Conservation (phyloP, 2,329 filamentous ascomycete species). For the Microcyclosporella mali region DNA sequence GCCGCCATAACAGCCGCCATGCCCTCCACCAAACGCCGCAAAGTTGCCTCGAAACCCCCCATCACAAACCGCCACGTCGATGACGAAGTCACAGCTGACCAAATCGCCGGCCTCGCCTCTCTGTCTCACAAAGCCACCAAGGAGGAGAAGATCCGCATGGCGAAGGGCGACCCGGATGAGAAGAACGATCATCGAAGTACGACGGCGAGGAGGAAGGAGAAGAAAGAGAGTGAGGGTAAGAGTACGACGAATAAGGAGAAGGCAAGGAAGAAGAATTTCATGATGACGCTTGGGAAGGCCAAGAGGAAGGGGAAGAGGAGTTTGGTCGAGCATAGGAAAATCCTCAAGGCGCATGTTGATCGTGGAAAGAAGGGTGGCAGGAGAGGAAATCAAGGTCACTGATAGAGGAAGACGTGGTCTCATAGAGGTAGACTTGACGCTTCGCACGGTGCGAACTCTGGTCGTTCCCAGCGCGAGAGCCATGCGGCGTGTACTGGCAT, state of each 20-base stretch:
- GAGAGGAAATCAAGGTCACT: conserved; percentile 56
- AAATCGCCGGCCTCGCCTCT: conserved; percentile 70
- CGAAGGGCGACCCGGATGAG: conserved; percentile 74
- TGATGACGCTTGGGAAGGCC: conserved; percentile 97
- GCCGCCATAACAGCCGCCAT: conserved; percentile 63
- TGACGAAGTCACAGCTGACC: conserved; percentile 84
- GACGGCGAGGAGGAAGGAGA: conserved; percentile 74
- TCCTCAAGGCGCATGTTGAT: conserved; percentile 73
- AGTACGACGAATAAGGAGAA: conserved; percentile 97
- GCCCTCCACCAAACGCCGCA: conserved; percentile 38
- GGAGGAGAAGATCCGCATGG: conserved; percentile 79
- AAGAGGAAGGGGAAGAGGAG: conserved; percentile 93
- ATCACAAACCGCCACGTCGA: conserved; percentile 53
- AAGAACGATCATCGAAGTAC: conserved; percentile 71
- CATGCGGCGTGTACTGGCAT: too few relatives aligned
- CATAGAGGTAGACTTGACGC: too few relatives aligned
- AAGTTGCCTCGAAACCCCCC: conserved; percentile 21
- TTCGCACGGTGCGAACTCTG: too few relatives aligned
- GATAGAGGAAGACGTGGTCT: not conserved
- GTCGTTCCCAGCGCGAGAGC: too few relatives aligned
- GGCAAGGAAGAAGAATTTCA: conserved; percentile 92
- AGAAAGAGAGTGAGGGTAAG: conserved; percentile 86
- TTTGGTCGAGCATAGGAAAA: conserved; percentile 75
- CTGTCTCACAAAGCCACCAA: conserved; percentile 50
- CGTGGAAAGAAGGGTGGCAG: conserved; percentile 78